Base-by-base conservation (phyloP, 2,329 filamentous ascomycete species). In the Teratosphaeria pseudoeucalypti region DNA sequence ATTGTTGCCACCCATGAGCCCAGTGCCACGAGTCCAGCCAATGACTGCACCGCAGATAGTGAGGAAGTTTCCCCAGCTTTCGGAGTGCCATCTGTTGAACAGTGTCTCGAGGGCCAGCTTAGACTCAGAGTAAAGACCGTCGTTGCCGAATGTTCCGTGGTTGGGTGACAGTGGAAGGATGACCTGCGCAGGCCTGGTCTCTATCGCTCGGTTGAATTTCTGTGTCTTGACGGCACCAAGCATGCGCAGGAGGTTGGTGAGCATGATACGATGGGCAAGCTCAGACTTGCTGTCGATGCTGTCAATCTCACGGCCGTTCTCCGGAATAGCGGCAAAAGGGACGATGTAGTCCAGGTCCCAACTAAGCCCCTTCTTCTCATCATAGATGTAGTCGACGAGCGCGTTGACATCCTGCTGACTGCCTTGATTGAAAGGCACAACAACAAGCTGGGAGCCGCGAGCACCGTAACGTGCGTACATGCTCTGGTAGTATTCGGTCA, bases 11-110 rank as follows among this genome's bases (percentile, higher is more conserved):
- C 88, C 89, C 92, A 99, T 99, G 68, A 99, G 85, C 73, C 94
- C 94, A 64, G 94, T 99, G 65, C 92, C 94, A 78, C 94, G 92
- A 67, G 94, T 99, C 94, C 94, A 99, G 63, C 94, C 94, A 73
- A 99, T 99, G 75, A 97, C 90, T 63, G 92, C 92, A 79, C 94
- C 94, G 69, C 94, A 99, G 68, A 99, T 94, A 62, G 92, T 97
- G 69, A 99, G 90, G 79, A 95, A 99, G 78, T 92, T 92, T 65
- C 85, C 87, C 94, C 94, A 99, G 79, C 85, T 92, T 79, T 99
- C 94, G 0, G 94, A 95, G 76, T 95, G 88, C 94, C 94, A 99
- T 67, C 94, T 85, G 79, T 96, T 96, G 84, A 99, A 97, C 43
- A 99, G 84, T 4, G 94, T 97, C 81, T 99, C 94, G 9, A 99